These are phyloP conservation scores for Wickerhamiella siamensis DNA, from an alignment of 805 yeast genomes.

Conservation along the genomic window DNA sequence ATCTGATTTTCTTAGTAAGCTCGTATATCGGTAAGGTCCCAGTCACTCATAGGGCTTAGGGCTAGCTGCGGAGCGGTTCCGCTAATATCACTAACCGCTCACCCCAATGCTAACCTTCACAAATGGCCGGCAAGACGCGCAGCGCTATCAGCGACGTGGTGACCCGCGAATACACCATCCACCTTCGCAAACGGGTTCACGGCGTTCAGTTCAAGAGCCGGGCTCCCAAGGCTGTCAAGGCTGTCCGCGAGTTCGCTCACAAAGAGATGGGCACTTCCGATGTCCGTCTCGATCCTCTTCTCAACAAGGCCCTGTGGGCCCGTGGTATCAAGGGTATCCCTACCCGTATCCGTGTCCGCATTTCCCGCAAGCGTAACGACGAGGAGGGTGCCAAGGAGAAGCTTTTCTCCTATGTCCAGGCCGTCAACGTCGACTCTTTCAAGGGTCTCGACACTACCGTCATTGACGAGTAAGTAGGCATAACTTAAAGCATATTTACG, in stretches of 20 bases:
- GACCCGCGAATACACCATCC: conserved; percentile 99
- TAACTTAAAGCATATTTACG: neutral
- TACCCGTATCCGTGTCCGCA: conserved; percentile 94
- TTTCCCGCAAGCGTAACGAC: conserved; percentile 98
- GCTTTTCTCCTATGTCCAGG: conserved; percentile 96
- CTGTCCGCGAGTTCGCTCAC: conserved; percentile 95
- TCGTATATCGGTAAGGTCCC: too few species aligned
- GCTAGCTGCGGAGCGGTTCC: neutral
- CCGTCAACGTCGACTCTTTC: conserved; percentile 83
- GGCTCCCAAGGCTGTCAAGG: conserved; percentile 99
- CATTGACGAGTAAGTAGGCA: conserved; percentile 51
- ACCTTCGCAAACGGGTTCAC: conserved; percentile 98
- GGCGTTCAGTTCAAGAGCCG: conserved; percentile 99
- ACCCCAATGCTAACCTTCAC: conserved; percentile 6
- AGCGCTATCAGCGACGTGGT: conserved; percentile 96
- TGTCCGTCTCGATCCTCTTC: conserved; percentile 97
- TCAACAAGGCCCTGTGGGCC: conserved; percentile 97
- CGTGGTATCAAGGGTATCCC: conserved; percentile 99
- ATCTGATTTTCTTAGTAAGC: neutral
- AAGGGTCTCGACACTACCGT: conserved; percentile 98
- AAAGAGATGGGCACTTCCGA: conserved; percentile 98
- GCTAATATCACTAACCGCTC: neutral
- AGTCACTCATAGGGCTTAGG: neutral
- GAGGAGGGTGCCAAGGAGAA: conserved; percentile 98
- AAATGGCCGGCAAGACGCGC: conserved; percentile 30